Percentiles rank a stretch among this genome's conserved stretches.
Conservation (phyloP, 1,284 basidiomycete species). For the Cutaneotrichosporon dermatis region DNA sequence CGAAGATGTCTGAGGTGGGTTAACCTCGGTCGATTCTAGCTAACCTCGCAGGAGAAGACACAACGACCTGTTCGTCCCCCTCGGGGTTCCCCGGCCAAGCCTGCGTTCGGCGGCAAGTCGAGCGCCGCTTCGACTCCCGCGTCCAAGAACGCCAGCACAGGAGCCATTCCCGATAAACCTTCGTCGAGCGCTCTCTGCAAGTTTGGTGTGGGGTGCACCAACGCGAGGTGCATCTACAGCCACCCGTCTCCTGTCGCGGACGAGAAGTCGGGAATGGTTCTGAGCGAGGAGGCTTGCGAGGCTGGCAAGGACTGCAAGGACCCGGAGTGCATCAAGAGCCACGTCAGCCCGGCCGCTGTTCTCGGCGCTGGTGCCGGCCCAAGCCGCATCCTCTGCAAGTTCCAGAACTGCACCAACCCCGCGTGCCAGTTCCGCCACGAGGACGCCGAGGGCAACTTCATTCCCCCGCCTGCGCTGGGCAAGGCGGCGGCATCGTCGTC, state of each 20-base stretch:
- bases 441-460: slow-evolving; percentile 46
- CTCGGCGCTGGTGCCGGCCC: slow-evolving; percentile 50
- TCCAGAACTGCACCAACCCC: slow-evolving; percentile 48
- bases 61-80: slow-evolving; percentile 9
- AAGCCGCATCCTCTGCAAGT: slow-evolving; percentile 46
- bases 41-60: slow-evolving; percentile 13
- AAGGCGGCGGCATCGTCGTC: slow-evolving; percentile 12
- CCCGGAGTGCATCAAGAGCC: slow-evolving; percentile 80
- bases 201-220: slow-evolving; percentile 80
- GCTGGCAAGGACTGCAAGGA: slow-evolving; percentile 80
- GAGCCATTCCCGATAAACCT: slow-evolving; percentile 48
- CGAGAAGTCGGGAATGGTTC: slow-evolving; percentile 81
- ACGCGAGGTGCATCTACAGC: slow-evolving; percentile 76
- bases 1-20: slow-evolving; percentile 45
- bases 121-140: neutral
- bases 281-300: slow-evolving; percentile 78
- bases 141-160: slow-evolving; percentile 11
- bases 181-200: slow-evolving; percentile 66
- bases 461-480: slow-evolving; percentile 45
- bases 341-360: slow-evolving; percentile 76
- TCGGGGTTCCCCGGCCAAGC: slow-evolving; percentile 3
- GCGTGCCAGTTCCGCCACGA: slow-evolving; percentile 49
- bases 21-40: neutral
- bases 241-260: slow-evolving; percentile 91
- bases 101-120: neutral